Conservation (phyloP, 306 rosid genomes). For the Citrullus amarus region DNA sequence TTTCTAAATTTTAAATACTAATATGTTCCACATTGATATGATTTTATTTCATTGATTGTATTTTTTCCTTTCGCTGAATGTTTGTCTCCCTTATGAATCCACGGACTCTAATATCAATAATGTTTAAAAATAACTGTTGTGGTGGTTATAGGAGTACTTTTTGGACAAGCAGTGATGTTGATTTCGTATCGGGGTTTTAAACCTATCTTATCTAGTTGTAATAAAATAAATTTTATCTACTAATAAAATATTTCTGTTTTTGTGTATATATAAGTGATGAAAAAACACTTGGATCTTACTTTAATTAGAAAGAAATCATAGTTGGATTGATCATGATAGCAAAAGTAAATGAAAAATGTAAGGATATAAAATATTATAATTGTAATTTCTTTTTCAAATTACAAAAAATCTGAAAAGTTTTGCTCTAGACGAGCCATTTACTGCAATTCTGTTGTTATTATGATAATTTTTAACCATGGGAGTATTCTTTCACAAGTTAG, state of each 20-base stretch:
- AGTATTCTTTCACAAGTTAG: background rate
- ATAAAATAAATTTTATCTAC: no score
- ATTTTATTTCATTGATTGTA: background rate
- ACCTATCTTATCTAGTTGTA: no score
- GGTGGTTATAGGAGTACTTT: background rate
- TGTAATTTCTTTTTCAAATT: no score
- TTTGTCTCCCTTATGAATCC: background rate
- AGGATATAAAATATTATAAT: background rate
- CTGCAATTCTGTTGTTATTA: background rate
- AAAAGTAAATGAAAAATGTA: background rate
- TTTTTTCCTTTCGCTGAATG: background rate
- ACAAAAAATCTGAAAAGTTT: no score
- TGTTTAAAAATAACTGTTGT: background rate
- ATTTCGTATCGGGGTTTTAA: background rate
- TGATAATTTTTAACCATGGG: background rate
- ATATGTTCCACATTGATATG: background rate
- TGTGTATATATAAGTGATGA: background rate
- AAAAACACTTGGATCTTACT: no score
- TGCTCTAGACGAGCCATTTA: background rate
- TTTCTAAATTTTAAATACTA: background rate
- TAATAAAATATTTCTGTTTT: background rate
- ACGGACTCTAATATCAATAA: background rate
- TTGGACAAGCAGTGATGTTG: background rate
- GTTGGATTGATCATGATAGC: background rate
- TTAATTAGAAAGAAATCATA: background rate